phyloP scores from a whole-genome alignment of 305 asterid genomes.

The Solanum hybrid region DNA sequence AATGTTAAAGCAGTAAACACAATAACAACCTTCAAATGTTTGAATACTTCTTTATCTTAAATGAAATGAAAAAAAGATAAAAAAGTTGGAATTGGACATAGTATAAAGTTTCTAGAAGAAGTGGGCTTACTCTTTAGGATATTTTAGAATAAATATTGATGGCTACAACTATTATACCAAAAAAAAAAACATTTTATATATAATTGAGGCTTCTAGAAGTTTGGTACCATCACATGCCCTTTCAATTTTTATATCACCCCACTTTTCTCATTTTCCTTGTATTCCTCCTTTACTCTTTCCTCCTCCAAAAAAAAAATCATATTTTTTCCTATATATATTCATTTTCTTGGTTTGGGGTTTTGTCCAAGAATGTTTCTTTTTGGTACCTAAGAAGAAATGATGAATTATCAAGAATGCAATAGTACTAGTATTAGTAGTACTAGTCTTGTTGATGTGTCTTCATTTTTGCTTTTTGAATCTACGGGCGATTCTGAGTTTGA shows the following conservation, averaged over 20 bases:
- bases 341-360: background rate
- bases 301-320: background rate
- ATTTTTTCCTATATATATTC: background rate
- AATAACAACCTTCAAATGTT: background rate
- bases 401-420: background rate
- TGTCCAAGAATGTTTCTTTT: background rate
- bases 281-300: background rate
- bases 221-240: conserved; percentile 1
- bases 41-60: background rate
- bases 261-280: conserved; percentile 1
- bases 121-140: background rate
- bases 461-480: conserved; percentile 2
- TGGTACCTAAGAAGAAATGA: background rate
- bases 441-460: conserved; percentile 5
- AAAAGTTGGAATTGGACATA: background rate
- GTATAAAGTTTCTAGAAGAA: background rate
- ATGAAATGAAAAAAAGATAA: background rate
- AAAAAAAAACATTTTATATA: background rate
- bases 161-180: background rate
- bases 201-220: conserved; percentile 2
- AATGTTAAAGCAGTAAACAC: background rate
- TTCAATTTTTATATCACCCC: background rate
- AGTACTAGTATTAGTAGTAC: background rate
- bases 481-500: conserved; percentile 38
- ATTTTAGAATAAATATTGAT: background rate